Evolutionary conservation across 2,329 filamentous ascomycete species (phyloP).

Genomic region (Scopulariopsis brevicaulis): DNA sequence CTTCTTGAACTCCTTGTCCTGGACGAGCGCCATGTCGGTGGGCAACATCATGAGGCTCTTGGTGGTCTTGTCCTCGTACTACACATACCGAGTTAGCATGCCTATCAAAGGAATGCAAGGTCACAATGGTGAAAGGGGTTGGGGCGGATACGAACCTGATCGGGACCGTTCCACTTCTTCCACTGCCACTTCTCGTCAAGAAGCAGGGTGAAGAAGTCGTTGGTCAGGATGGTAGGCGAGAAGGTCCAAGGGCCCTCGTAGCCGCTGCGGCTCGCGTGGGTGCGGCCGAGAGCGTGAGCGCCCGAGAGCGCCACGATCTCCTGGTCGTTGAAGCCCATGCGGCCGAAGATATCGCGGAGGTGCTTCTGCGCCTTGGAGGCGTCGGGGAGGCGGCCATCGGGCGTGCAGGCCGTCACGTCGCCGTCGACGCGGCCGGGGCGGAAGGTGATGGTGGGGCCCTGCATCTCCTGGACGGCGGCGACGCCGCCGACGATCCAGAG

Average conservation of each 20-base stretch:
- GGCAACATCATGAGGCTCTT: slow-evolving; percentile 97
- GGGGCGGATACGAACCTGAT: slow-evolving; percentile 51
- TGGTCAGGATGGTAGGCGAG: slow-evolving; percentile 82
- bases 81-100: neutral
- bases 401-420: slow-evolving; percentile 77
- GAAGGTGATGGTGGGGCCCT: slow-evolving; percentile 79
- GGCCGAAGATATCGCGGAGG: slow-evolving; percentile 83
- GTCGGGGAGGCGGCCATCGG: slow-evolving; percentile 80
- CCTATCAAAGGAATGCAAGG: neutral
- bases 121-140: too few species aligned
- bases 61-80: slow-evolving; percentile 79
- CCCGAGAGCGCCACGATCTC: slow-evolving; percentile 88
- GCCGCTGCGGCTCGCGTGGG: slow-evolving; percentile 80
- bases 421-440: slow-evolving; percentile 74
- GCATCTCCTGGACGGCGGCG: slow-evolving; percentile 86
- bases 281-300: slow-evolving; percentile 80
- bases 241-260: slow-evolving; percentile 88
- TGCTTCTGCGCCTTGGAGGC: slow-evolving; percentile 68
- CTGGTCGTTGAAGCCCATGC: slow-evolving; percentile 96
- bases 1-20: slow-evolving; percentile 77
- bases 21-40: slow-evolving; percentile 74
- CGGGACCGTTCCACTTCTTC: slow-evolving; percentile 85
- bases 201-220: slow-evolving; percentile 87
- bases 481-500: slow-evolving; percentile 90
- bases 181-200: slow-evolving; percentile 86